Base-by-base conservation (phyloP, 345 rosid genomes). In the Corymbia maculata region DNA sequence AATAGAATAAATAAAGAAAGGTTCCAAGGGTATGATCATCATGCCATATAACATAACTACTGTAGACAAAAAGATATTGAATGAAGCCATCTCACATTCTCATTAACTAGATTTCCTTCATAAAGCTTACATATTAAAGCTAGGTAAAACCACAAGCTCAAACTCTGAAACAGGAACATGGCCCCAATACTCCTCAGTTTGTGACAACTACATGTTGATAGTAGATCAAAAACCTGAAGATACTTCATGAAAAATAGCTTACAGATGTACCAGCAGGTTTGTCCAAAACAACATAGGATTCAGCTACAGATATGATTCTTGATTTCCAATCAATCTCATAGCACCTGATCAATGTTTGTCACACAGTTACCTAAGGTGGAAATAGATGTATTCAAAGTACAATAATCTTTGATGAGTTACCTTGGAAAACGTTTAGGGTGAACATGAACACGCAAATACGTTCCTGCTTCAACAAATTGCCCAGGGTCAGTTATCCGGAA, bases 231-330 rank as follows among this genome's bases (percentile, higher is more conserved):
- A 45, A 26, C 45, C 24, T 11, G 52, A 85, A 66, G 26, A 68
- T 28, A 36, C 49, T 85, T 66, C 32, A n/a, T 68, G 90, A 88
- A 30, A 52, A 79, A 90, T 84, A 52, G 88, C 96, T 87, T 94
- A 96, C 99, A 87, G 99, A 93, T 88, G 97, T 97, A 86, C 99
- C 99, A 6, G 98, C 96, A 90, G 99, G 99, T 92, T 97, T 96
- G 93, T 97, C 96, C 95, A 97, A 90, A 88, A 97, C 94, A n/a
- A 95, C 98, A 91, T 92, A 95, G 87, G 95, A 94, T 51, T 96
- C 97, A 7, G 95, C 86, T 89, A 94, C 94, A 53, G 96, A 95
- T 45, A 96, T 90, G 88, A 97, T 88, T 92, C 98, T 93, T 2
- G 96, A 95, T 88, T 93, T 94, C 99, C 99, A 97, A 91, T 96